phyloP scores from a whole-genome alignment of 805 yeast species.

The Lachancea thermotolerans region DNA sequence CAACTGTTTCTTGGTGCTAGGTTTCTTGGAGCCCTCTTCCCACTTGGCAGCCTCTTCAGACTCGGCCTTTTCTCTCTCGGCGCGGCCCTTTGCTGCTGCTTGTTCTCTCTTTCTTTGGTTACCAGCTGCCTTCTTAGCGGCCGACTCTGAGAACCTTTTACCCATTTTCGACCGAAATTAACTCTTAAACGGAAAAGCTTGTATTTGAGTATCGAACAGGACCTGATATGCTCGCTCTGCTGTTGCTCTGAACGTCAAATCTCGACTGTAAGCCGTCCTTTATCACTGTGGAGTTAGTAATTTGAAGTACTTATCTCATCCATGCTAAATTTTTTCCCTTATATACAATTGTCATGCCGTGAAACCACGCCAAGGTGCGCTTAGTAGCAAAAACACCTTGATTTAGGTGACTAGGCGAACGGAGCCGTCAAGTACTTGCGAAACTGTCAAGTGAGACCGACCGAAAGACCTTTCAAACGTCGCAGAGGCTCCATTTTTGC shows the following conservation, averaged over 20 bases:
- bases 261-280: no score
- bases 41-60: slow-evolving; percentile 31
- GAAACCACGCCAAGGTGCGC: background rate
- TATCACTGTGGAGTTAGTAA: no score
- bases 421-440: background rate
- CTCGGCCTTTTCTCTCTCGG: slow-evolving; percentile 20
- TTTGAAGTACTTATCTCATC: no score
- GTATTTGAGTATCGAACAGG: background rate
- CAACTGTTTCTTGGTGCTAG: slow-evolving; percentile 20
- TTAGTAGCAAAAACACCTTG: slow-evolving; percentile 1
- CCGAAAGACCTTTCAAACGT: no score
- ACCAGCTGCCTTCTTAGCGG: slow-evolving; percentile 32
- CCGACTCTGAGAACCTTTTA: slow-evolving; percentile 32
- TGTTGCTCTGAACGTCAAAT: no score
- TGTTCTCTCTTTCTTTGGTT: slow-evolving; percentile 30
- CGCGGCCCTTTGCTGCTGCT: slow-evolving; percentile 23
- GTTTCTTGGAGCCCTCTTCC: slow-evolving; percentile 27
- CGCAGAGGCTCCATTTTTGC: background rate
- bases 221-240: background rate
- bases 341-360: background rate
- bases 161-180: slow-evolving; percentile 23
- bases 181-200: background rate
- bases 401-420: background rate
- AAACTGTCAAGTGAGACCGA: background rate
- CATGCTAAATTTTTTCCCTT: background rate